Conservation (phyloP, 495 filamentous ascomycete species). For the Penicillium lividum region DNA sequence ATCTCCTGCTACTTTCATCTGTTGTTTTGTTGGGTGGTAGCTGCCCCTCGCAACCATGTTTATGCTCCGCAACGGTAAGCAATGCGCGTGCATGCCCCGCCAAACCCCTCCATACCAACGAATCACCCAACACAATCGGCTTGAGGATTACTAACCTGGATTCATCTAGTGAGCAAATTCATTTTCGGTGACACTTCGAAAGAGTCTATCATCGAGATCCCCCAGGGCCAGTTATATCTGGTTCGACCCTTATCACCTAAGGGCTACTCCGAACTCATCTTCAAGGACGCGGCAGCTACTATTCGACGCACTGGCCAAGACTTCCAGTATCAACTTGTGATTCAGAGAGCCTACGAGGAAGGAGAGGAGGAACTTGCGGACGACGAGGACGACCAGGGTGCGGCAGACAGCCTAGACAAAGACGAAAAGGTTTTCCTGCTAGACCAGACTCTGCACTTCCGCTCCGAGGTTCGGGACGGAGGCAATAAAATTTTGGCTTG, state of each 20-base stretch:
- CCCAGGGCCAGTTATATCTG: slow-evolving; percentile 94
- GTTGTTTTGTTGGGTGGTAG: slow-evolving; percentile 24
- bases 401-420: slow-evolving; percentile 67
- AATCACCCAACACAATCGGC: slow-evolving; percentile 3
- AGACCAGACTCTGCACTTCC: slow-evolving; percentile 86
- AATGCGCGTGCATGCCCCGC: slow-evolving; percentile 30
- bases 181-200: slow-evolving; percentile 91
- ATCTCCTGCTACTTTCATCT: slow-evolving; percentile 3
- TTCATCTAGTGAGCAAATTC: slow-evolving; percentile 74
- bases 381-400: slow-evolving; percentile 79
- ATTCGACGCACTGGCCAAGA: slow-evolving; percentile 92
- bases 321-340: slow-evolving; percentile 94
- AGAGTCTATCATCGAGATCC: slow-evolving; percentile 90
- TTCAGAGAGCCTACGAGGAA: slow-evolving; percentile 95
- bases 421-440: slow-evolving; percentile 98
- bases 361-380: slow-evolving; percentile 90
- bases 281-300: slow-evolving; percentile 90
- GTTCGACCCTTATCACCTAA: slow-evolving; percentile 94
- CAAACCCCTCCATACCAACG: slow-evolving; percentile 36
- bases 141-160: slow-evolving; percentile 19
- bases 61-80: slow-evolving; percentile 68
- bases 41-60: slow-evolving; percentile 59
- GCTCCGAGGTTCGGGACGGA: slow-evolving; percentile 74
- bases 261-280: slow-evolving; percentile 97
- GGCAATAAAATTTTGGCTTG: slow-evolving; percentile 85